Evolutionary conservation across 2,329 filamentous ascomycete genomes (phyloP).

Genomic region (Fusarium sp.): DNA sequence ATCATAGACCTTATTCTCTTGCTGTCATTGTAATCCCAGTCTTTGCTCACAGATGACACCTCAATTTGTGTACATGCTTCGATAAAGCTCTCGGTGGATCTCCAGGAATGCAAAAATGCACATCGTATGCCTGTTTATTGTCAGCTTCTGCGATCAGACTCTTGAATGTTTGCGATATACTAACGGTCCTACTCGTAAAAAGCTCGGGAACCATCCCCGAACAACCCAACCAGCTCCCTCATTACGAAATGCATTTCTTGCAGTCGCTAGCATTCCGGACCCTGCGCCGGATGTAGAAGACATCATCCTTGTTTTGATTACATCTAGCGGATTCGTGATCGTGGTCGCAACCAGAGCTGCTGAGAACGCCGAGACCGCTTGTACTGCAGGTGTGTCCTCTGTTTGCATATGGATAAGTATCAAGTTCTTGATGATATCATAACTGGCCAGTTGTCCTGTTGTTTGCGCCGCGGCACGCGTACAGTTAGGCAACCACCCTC

Average conservation of each 20-base stretch:
- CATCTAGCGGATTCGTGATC: background rate
- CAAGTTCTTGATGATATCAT: background rate
- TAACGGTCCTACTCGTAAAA: background rate
- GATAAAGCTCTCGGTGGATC: background rate
- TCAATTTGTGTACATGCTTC: background rate
- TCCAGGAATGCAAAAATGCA: conserved; percentile 3
- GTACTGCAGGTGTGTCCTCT: background rate
- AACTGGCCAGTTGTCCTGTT: background rate
- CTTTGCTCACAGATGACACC: background rate
- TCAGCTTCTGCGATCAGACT: background rate
- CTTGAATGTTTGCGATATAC: background rate
- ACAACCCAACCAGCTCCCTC: background rate
- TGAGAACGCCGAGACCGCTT: background rate
- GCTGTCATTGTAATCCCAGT: background rate
- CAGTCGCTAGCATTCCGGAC: background rate
- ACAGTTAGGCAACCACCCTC: conserved; percentile 3
- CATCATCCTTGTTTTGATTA: conserved; percentile 1
- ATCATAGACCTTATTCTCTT: background rate
- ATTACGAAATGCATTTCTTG: background rate
- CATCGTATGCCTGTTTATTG: background rate
- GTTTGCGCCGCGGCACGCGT: conserved; percentile 2
- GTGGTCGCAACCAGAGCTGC: background rate
- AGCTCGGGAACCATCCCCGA: conserved; percentile 2
- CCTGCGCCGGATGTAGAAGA: background rate
- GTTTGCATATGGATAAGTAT: background rate